These are phyloP conservation scores for Populus tomentosa DNA, from an alignment of 441 rosid species.

Conservation along the genomic window DNA sequence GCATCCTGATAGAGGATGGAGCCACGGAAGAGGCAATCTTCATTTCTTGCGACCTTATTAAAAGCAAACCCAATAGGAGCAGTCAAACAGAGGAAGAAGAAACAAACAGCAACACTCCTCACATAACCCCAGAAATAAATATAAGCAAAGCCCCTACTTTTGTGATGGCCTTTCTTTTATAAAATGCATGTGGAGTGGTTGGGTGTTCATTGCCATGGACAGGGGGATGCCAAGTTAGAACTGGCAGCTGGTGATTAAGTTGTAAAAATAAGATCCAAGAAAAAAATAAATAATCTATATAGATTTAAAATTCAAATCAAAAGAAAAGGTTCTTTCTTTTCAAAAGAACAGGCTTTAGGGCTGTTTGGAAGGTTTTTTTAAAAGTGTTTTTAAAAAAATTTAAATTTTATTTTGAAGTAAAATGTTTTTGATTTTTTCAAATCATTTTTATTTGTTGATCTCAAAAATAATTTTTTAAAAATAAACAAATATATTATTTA, in stretches of 20 bases:
- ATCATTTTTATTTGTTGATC: too few species aligned
- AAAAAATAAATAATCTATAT: slow-evolving; percentile 1
- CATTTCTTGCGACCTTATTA: background rate
- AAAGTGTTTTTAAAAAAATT: too few species aligned
- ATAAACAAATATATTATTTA: too few species aligned
- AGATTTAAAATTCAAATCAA: slow-evolving; percentile 20
- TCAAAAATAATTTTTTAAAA: too few species aligned
- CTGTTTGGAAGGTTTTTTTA: too few species aligned
- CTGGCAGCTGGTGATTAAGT: background rate
- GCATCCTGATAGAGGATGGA: background rate
- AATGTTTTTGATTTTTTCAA: too few species aligned
- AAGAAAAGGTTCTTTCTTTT: slow-evolving; percentile 15
- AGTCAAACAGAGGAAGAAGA: background rate
- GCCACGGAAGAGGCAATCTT: background rate
- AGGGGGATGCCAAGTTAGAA: background rate
- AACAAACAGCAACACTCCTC: background rate
- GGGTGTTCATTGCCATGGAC: background rate
- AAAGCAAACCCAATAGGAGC: background rate
- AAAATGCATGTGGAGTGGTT: slow-evolving; percentile 1
- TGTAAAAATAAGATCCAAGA: background rate
- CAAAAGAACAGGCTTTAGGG: too few species aligned
- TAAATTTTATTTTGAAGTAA: too few species aligned
- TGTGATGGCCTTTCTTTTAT: background rate
- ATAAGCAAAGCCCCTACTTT: background rate
- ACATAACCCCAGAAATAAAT: too few species aligned